Evolutionary conservation across 106 monocot species (phyloP).

Genomic region (Dioscorea dumetorum): DNA sequence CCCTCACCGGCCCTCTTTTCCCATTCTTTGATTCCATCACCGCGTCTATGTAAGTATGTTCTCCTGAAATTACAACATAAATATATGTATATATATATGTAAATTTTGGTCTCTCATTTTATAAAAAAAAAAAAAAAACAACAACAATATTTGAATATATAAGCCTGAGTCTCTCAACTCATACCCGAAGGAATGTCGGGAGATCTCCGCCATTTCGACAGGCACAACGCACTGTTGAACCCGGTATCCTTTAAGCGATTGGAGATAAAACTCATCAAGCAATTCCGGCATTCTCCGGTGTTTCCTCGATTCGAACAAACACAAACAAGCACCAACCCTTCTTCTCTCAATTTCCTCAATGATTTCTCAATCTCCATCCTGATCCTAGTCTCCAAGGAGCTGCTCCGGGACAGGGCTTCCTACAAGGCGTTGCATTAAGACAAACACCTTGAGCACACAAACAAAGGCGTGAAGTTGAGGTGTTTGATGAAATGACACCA

Average conservation of each 20-base stretch:
- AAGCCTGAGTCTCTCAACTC: no score
- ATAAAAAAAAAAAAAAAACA: no score
- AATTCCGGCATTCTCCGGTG: constrained; percentile 34
- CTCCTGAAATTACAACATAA: constrained; percentile 33
- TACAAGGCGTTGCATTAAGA: constrained; percentile 3
- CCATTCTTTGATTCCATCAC: constrained; percentile 29
- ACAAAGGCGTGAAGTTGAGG: no score
- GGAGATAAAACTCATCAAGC: constrained; percentile 19
- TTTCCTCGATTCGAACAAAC: constrained; percentile 16
- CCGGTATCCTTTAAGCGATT: constrained; percentile 41
- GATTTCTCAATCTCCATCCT: constrained; percentile 24
- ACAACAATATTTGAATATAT: not conserved
- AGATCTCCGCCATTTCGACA: constrained; percentile 64
- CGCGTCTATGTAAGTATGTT: constrained; percentile 76
- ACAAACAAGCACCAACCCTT: constrained; percentile 8
- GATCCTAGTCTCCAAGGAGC: constrained; percentile 47
- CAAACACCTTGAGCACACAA: not conserved
- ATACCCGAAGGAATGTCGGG: constrained; percentile 68
- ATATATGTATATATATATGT: not conserved
- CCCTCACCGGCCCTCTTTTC: constrained; percentile 27
- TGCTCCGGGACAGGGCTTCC: constrained; percentile 42
- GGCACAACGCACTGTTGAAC: constrained; percentile 63
- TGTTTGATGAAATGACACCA: not conserved
- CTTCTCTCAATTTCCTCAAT: constrained; percentile 20
- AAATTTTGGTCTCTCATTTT: not conserved